Evolutionary conservation across 768 basidiomycete genomes (phyloP).

Genomic region (Termitomyces sp.): DNA sequence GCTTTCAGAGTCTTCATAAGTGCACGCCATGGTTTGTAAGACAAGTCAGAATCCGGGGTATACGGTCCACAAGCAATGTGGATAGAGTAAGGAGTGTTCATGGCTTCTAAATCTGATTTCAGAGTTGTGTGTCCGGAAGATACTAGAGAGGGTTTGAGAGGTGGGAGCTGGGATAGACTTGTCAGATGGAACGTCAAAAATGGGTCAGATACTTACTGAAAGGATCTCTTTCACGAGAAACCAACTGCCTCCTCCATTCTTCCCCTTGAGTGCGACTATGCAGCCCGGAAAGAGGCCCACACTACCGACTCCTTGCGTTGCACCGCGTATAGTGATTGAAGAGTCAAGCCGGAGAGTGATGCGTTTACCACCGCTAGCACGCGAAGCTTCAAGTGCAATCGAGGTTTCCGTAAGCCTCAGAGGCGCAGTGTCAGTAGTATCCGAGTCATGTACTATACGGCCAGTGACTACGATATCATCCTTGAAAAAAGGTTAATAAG

Average conservation of each 20-base stretch:
- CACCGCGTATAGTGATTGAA: slow-evolving; percentile 60
- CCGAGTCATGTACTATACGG: slow-evolving; percentile 66
- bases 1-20: slow-evolving; percentile 58
- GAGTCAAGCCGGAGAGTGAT: slow-evolving; percentile 70
- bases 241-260: slow-evolving; percentile 86
- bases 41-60: slow-evolving; percentile 72
- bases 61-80: slow-evolving; percentile 83
- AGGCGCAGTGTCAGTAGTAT: slow-evolving; percentile 38
- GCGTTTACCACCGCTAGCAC: slow-evolving; percentile 58
- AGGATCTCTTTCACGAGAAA: slow-evolving; percentile 83
- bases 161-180: slow-evolving; percentile 50
- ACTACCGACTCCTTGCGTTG: slow-evolving; percentile 53
- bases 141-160: slow-evolving; percentile 37
- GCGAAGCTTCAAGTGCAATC: slow-evolving; percentile 78
- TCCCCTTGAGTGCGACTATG: slow-evolving; percentile 80
- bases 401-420: slow-evolving; percentile 72
- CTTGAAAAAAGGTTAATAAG: slow-evolving; percentile 26
- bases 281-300: slow-evolving; percentile 85
- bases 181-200: neutral
- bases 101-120: slow-evolving; percentile 34
- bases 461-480: slow-evolving; percentile 69
- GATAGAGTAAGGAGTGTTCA: slow-evolving; percentile 53
- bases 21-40: slow-evolving; percentile 64
- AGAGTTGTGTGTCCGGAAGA: slow-evolving; percentile 17
- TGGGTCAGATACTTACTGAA: slow-evolving; percentile 47